Percentiles rank a stretch among this genome's conserved stretches.
These are phyloP conservation scores for Pleurotus cornucopiae DNA, from an alignment of 768 basidiomycete species.

Conservation along the genomic window DNA sequence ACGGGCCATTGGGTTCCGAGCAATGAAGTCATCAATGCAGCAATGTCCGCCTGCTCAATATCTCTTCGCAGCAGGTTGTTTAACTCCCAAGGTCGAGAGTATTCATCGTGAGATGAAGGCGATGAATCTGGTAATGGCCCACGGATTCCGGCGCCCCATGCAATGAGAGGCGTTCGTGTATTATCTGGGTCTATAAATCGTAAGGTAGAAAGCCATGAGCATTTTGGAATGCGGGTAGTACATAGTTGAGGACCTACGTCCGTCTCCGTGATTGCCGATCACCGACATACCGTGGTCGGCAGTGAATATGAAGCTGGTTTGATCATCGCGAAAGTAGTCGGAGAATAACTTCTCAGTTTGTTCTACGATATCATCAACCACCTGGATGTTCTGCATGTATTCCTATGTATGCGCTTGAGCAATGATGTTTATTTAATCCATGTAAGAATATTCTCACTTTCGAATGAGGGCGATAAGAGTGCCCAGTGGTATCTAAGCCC, in stretches of 20 bases:
- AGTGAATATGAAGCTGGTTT: slow-evolving; percentile 76
- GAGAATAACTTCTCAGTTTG: slow-evolving; percentile 58
- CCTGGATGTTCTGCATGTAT: slow-evolving; percentile 81
- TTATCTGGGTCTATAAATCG: slow-evolving; percentile 69
- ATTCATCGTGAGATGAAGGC: slow-evolving; percentile 66
- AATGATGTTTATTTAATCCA: no score
- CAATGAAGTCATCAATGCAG: slow-evolving; percentile 73
- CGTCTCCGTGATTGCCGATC: slow-evolving; percentile 88
- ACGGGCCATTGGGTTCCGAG: slow-evolving; percentile 73
- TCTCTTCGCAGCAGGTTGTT: slow-evolving; percentile 60
- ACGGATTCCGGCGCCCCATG: slow-evolving; percentile 75
- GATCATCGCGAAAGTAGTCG: slow-evolving; percentile 62
- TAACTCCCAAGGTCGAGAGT: slow-evolving; percentile 63
- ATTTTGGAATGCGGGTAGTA: neutral
- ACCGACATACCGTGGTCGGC: slow-evolving; percentile 90
- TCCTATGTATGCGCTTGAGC: slow-evolving; percentile 41
- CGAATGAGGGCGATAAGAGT: slow-evolving; percentile 82
- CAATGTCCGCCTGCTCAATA: slow-evolving; percentile 80
- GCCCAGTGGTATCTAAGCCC: slow-evolving; percentile 83
- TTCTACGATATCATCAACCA: slow-evolving; percentile 71
- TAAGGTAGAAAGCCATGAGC: slow-evolving; percentile 8
- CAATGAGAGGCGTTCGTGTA: slow-evolving; percentile 79
- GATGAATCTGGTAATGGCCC: slow-evolving; percentile 54
- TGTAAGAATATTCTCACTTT: slow-evolving; percentile 30
- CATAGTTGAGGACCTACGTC: slow-evolving; percentile 41